These are phyloP conservation scores for Hypomyces rosellus DNA, from an alignment of 2,329 filamentous ascomycete genomes.

Conservation along the genomic window DNA sequence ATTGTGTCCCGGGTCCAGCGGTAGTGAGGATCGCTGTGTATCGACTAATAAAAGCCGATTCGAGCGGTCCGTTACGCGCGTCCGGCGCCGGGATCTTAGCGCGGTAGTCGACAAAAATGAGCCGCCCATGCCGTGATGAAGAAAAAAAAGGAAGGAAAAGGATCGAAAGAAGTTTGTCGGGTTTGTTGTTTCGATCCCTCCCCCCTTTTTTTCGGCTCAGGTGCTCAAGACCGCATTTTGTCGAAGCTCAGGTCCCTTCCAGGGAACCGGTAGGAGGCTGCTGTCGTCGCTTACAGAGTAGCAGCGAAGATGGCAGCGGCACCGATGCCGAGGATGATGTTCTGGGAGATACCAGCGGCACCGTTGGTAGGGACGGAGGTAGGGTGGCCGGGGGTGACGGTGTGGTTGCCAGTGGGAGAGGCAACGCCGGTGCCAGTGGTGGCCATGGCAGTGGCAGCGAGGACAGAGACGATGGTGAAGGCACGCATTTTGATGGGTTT, in stretches of 20 bases:
- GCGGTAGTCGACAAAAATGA: too few relatives aligned
- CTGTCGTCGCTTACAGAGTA: constrained; percentile 10
- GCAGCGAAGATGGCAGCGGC: constrained; percentile 11
- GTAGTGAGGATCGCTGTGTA: background rate
- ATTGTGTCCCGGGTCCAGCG: background rate
- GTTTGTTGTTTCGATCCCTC: background rate
- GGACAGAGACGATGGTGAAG: constrained; percentile 12
- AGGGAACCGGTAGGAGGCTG: background rate
- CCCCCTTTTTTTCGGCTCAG: background rate
- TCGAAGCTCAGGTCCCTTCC: background rate
- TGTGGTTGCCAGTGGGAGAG: constrained; percentile 8
- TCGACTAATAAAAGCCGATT: too few relatives aligned
- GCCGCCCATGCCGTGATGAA: too few relatives aligned
- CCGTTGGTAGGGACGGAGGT: constrained; percentile 4
- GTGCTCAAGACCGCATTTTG: background rate
- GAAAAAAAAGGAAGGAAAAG: too few relatives aligned
- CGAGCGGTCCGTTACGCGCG: too few relatives aligned
- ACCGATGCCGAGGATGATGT: constrained; percentile 10
- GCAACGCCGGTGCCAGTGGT: constrained; percentile 7
- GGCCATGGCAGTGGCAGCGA: constrained; percentile 14
- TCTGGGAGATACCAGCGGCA: constrained; percentile 9
- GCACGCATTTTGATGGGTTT: constrained; percentile 16
- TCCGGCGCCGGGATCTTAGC: background rate
- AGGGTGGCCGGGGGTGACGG: constrained; percentile 4
- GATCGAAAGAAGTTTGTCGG: too few relatives aligned